Conservation (phyloP, 1,139 yeast genomes). For the Nakaseomyces sp. region DNA sequence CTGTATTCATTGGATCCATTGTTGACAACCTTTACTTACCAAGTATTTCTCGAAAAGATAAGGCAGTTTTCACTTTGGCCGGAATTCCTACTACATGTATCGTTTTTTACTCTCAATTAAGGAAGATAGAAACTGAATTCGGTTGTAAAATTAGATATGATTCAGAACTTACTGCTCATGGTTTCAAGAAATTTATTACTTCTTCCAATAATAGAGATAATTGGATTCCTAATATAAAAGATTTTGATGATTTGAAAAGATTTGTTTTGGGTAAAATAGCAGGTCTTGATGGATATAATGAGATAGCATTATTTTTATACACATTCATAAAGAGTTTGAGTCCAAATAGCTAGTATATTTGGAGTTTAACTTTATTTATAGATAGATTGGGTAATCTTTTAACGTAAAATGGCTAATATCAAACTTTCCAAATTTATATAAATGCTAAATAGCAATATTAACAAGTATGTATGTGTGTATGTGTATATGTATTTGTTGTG, state of each 20-base stretch:
- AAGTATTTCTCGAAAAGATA: constrained; percentile 24
- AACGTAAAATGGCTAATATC: too few species aligned
- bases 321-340: constrained; percentile 39
- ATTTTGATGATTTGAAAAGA: constrained; percentile 37
- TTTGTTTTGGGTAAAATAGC: constrained; percentile 33
- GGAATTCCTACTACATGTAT: constrained; percentile 49
- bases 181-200: constrained; percentile 17
- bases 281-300: constrained; percentile 35
- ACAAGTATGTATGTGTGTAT: too few species aligned
- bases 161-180: constrained; percentile 35
- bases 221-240: constrained; percentile 20
- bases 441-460: too few species aligned
- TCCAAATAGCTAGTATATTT: background rate
- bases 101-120: constrained; percentile 25
- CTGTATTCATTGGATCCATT: constrained; percentile 34
- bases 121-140: constrained; percentile 11
- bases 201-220: constrained; percentile 29
- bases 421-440: too few species aligned
- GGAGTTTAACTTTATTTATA: too few species aligned
- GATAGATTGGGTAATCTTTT: too few species aligned
- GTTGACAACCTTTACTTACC: constrained; percentile 36
- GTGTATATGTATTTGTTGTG: too few species aligned
- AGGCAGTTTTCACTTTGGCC: constrained; percentile 43
- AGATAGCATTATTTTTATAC: constrained; percentile 40
- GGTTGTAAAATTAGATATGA: constrained; percentile 33